phyloP scores from a whole-genome alignment of 2,329 filamentous ascomycete species.

The Geosmithia morbida region DNA sequence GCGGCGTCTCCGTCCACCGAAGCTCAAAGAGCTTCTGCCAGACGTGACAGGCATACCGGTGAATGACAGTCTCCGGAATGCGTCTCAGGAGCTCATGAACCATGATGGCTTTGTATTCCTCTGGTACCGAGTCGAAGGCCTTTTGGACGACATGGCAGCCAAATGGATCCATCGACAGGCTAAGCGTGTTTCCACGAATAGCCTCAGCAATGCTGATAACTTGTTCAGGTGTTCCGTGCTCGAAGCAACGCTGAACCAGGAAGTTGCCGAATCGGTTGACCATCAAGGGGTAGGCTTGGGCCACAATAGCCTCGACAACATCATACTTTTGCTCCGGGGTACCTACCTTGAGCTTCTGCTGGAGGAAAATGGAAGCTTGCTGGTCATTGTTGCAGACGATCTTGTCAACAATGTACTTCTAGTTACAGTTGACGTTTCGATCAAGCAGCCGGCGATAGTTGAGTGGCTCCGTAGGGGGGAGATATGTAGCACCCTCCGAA shows the following conservation, averaged over 20 bases:
- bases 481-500: constrained; percentile 57
- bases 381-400: constrained; percentile 99
- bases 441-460: constrained; percentile 94
- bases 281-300: constrained; percentile 91
- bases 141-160: constrained; percentile 98
- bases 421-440: constrained; percentile 93
- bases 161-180: constrained; percentile 95
- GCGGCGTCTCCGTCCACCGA: constrained; percentile 85
- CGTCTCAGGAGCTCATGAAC: constrained; percentile 92
- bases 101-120: constrained; percentile 97
- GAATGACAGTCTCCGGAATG: constrained; percentile 95
- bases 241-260: constrained; percentile 94
- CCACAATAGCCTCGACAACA: constrained; percentile 91
- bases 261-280: constrained; percentile 98
- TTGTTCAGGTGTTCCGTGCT: constrained; percentile 90
- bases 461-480: constrained; percentile 77
- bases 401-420: constrained; percentile 99
- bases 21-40: constrained; percentile 99
- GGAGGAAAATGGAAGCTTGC: constrained; percentile 95
- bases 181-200: constrained; percentile 87
- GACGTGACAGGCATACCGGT: constrained; percentile 96
- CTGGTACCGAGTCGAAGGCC: constrained; percentile 92
- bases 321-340: constrained; percentile 93
- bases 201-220: constrained; percentile 88
- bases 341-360: constrained; percentile 96